Base-by-base conservation (phyloP, 805 yeast species). In the Pichia pseudocactophila region DNA sequence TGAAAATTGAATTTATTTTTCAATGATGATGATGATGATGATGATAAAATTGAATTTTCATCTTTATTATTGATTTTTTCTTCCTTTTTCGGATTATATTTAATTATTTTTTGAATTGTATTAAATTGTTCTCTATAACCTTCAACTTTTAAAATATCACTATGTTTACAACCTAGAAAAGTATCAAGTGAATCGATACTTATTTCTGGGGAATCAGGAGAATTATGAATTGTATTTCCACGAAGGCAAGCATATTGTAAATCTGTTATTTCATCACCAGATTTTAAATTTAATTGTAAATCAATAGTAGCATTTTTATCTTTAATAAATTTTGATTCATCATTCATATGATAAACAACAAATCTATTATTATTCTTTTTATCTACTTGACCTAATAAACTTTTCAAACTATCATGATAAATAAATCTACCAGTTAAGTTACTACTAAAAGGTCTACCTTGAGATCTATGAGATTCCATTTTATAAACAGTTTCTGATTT, bases 381-480 rank as follows among this genome's bases (percentile, higher is more conserved):
- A 35, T 54, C 57, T 31, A 63, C 48, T 26, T 54, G 49, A 22
- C 50, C 50, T 12, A 58, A 37, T 37, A 62, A 41, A 9, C 54
- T 46, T 12, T 45, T 47, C 19, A 62, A 36, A 26, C 50, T 43
- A 5, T 48, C 46, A 45, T 64, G 66, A 17, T 58, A 32, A 13
- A 54, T 41, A 34, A 64, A 59, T 34, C 62, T 46, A 17, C 61
- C 57, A 11, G 52, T 49, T 2, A 64, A 39, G 16, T 48, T 45
- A 2, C 52, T 48, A 3, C 64, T 54, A 36, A 58, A 61, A 9
- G 68, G 68, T 41, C 68, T 50, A n/a, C 68, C 68, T 41, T 63
- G 66, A 2, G 62, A 50, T 41, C 60, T 49, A 20, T 37, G 43
- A 3, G 31, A 16, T 30, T 41, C 40, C 7, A 39, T 37, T 8